Conservation (phyloP, 2,329 filamentous ascomycete species). For the Fonsecaea nubica region DNA sequence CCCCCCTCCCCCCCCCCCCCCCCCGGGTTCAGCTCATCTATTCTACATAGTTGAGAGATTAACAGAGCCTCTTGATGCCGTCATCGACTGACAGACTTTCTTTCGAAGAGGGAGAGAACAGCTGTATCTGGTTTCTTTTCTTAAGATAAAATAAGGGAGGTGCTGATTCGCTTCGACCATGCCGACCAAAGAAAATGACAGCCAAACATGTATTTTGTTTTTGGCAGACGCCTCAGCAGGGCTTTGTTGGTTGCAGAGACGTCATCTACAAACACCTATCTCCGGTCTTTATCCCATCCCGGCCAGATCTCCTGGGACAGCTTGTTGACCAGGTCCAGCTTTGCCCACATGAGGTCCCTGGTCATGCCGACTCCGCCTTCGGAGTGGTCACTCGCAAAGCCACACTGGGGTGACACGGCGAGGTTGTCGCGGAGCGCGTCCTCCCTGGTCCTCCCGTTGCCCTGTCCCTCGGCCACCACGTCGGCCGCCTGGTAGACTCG, state of each 20-base stretch:
- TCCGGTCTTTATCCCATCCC: constrained; percentile 35
- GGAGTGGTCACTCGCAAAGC: constrained; percentile 70
- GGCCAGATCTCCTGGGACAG: constrained; percentile 76
- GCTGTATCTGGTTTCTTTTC: too few relatives aligned
- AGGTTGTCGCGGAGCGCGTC: constrained; percentile 57
- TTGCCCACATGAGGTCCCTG: constrained; percentile 74
- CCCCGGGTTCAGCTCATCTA: too few relatives aligned
- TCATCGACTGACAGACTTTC: too few relatives aligned
- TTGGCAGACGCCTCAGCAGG: not conserved
- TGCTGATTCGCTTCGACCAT: too few relatives aligned
- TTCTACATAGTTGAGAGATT: too few relatives aligned
- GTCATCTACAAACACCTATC: not conserved
- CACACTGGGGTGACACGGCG: constrained; percentile 73
- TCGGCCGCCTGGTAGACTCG: constrained; percentile 29
- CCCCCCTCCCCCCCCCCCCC: too few relatives aligned
- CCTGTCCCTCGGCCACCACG: constrained; percentile 26
- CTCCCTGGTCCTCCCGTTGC: constrained; percentile 12
- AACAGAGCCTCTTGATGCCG: too few relatives aligned
- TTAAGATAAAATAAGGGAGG: too few relatives aligned
- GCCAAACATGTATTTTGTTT: not conserved
- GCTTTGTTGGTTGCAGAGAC: too few relatives aligned
- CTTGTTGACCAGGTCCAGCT: constrained; percentile 72
- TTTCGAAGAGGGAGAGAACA: too few relatives aligned
- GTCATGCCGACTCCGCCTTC: constrained; percentile 73
- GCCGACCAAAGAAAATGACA: too few relatives aligned